These are phyloP conservation scores for Scheffersomyces parashehatae DNA, from an alignment of 1,139 yeast species.

Conservation along the genomic window DNA sequence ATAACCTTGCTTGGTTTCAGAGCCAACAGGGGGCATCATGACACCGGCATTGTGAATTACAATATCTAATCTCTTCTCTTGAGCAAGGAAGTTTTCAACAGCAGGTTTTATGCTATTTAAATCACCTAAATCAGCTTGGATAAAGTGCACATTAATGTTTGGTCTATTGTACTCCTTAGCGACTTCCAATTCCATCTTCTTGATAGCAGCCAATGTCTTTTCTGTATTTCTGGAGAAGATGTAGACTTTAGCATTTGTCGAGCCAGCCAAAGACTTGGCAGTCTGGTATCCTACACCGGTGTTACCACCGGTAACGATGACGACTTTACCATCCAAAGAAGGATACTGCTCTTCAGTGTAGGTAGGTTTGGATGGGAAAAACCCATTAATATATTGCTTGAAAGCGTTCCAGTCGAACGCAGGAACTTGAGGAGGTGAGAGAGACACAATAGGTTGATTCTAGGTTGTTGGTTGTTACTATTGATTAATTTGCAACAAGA, in stretches of 20 bases:
- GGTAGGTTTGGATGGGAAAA: conserved; percentile 3
- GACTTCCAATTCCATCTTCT: conserved; percentile 11
- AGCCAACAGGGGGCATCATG: conserved; percentile 34
- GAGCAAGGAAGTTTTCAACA: conserved; percentile 27
- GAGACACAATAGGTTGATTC: background rate
- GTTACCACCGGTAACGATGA: conserved; percentile 23
- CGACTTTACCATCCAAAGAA: conserved; percentile 19
- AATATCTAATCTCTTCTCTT: conserved; percentile 33
- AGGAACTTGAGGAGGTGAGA: background rate
- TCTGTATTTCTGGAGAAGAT: conserved; percentile 18
- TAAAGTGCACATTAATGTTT: conserved; percentile 9
- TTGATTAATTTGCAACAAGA: too few species aligned
- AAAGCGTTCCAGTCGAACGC: background rate
- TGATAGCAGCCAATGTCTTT: conserved; percentile 16
- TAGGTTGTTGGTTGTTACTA: too few species aligned
- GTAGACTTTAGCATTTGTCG: conserved; percentile 15
- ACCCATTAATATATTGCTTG: background rate
- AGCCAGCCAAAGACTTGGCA: conserved; percentile 9
- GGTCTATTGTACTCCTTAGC: conserved; percentile 7
- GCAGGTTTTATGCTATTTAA: conserved; percentile 44
- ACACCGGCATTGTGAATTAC: conserved; percentile 56
- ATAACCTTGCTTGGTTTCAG: conserved; percentile 37
- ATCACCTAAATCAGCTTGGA: conserved; percentile 44
- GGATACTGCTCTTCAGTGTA: conserved; percentile 10
- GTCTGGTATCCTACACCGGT: conserved; percentile 20